Evolutionary conservation across 345 rosid genomes (phyloP).

Genomic region (Eucalyptus marginata): DNA sequence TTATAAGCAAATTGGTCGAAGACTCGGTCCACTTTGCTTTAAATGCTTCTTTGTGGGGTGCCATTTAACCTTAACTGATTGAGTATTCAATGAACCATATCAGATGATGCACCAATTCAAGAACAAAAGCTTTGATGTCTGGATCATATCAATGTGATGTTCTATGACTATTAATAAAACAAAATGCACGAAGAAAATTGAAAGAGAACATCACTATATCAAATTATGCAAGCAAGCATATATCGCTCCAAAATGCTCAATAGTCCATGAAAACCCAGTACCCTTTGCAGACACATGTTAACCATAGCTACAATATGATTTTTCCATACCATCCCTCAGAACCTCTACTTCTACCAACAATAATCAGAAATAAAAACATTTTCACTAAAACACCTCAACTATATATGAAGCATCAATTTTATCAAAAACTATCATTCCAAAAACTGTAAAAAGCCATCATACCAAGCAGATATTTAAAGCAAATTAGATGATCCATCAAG

Average conservation of each 20-base stretch:
- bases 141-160: too few relatives aligned
- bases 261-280: neutral
- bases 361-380: neutral
- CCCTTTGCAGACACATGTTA: neutral
- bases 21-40: too few relatives aligned
- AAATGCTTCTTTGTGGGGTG: too few relatives aligned
- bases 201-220: too few relatives aligned
- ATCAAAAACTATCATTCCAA: neutral
- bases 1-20: too few relatives aligned
- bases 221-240: too few relatives aligned
- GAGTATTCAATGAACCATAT: too few relatives aligned
- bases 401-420: neutral
- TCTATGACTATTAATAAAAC: too few relatives aligned
- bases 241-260: neutral
- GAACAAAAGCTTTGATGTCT: too few relatives aligned
- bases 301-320: neutral
- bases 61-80: too few relatives aligned
- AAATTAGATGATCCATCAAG: neutral
- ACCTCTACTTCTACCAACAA: neutral
- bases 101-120: too few relatives aligned
- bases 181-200: too few relatives aligned
- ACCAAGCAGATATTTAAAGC: neutral
- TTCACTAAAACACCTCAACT: neutral
- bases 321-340: neutral
- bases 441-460: neutral